These are phyloP conservation scores for Durotheca rogersii DNA, from an alignment of 495 filamentous ascomycete genomes.

Conservation along the genomic window DNA sequence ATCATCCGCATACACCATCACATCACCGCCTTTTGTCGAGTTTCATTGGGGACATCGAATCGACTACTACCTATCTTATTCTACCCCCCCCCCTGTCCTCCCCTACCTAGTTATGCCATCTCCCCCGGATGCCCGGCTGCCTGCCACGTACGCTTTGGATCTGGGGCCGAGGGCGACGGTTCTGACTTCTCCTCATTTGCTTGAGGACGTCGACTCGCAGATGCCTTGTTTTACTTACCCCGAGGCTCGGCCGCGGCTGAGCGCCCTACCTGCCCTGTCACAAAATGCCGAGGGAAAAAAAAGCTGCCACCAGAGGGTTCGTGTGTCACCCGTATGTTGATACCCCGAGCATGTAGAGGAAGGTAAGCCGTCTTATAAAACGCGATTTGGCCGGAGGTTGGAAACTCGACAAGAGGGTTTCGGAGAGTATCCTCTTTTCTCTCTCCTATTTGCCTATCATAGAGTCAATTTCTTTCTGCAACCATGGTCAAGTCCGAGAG, in stretches of 20 bases:
- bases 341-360: too few relatives aligned
- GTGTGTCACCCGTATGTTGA: too few relatives aligned
- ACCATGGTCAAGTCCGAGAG: slow-evolving; percentile 16
- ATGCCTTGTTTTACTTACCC: not conserved
- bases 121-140: too few relatives aligned
- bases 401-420: too few relatives aligned
- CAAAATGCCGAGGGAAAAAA: not conserved
- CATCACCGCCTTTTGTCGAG: not conserved
- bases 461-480: not conserved
- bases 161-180: too few relatives aligned
- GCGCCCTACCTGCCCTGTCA: slow-evolving; percentile 2
- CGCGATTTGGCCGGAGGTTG: too few relatives aligned
- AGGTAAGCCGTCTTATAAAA: too few relatives aligned
- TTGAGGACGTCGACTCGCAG: not conserved
- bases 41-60: too few relatives aligned
- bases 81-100: not conserved
- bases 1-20: not conserved
- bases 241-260: slow-evolving; percentile 18
- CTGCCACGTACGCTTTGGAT: too few relatives aligned
- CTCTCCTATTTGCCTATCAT: not conserved
- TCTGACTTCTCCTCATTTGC: slow-evolving; percentile 3
- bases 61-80: too few relatives aligned
- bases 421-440: too few relatives aligned
- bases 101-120: not conserved
- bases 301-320: not conserved